Base-by-base conservation (phyloP, 495 filamentous ascomycete genomes). In the Penicillium lagena region DNA sequence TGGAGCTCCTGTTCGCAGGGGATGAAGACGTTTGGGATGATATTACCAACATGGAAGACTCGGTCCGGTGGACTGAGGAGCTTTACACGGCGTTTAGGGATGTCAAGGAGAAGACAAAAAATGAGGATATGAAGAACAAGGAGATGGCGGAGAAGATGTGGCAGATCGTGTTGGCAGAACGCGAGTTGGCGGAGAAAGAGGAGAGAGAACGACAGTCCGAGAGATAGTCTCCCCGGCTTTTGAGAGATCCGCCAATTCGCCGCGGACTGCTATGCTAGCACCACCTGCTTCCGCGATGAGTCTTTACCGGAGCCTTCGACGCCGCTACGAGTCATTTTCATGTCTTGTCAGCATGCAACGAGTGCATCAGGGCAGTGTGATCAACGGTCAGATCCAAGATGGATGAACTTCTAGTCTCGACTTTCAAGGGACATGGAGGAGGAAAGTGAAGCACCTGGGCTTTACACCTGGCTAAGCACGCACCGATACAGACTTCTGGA, bases 21-120 rank as follows among this genome's bases (percentile, higher is more conserved):
- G 59, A 71, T 28, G 83, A 88, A 56, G 82, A 88, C 52, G 28
- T 54, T 1, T 81, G 82, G 79, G 77, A 82, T 56, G 13, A 36
- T 11, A 46, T 72, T 9, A 56, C 78, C 2, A 35, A 39, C 10
- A 29, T 46, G 11, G 27, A 30, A 29, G 56, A 62, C n/a, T 12
- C 30, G 47, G 39, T 41, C 2, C 44, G 49, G 12, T 73, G 64
- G 68, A 12, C 47, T 36, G 22, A 51, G 27, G 51, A 37, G 12
- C n/a, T 59, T 13, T 17, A 52, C 28, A 15, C 12, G n/a, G 39
- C 53, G 33, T 30, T 65, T 4, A 31, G 40, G 11, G 43, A 62
- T 10, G 43, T 60, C 9, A 46, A 50, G 27, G 2, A 42, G 2
- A 49, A 60, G 33, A 63, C 67, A 14, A 22, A 13, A 10, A 38